Evolutionary conservation across 2,329 filamentous ascomycete genomes (phyloP).

Genomic region (Herpotrichia juniperi): DNA sequence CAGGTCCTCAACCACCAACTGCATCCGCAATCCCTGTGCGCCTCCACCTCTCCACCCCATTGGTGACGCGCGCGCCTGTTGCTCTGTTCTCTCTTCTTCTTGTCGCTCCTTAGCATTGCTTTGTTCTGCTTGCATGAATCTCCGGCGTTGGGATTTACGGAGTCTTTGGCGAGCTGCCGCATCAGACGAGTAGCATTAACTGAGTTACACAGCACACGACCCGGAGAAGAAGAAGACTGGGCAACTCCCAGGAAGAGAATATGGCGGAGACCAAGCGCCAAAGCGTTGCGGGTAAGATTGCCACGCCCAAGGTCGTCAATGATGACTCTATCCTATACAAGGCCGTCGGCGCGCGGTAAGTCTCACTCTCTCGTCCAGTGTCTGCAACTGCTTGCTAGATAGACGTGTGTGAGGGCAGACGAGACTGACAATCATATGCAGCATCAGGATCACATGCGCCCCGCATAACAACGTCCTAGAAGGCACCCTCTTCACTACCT

Average conservation of each 20-base stretch:
- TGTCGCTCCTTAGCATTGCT: conserved; percentile 48
- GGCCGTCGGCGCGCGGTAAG: conserved; percentile 67
- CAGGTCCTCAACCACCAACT: conserved; percentile 19
- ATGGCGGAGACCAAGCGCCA: conserved; percentile 68
- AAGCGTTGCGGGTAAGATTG: conserved; percentile 59
- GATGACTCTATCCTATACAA: conserved; percentile 62
- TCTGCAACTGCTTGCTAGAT: neutral
- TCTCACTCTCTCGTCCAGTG: conserved; percentile 13
- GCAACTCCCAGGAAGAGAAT: conserved; percentile 7
- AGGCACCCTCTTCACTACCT: conserved; percentile 67
- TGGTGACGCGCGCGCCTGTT: conserved; percentile 31
- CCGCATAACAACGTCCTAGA: conserved; percentile 60
- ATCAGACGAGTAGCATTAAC: conserved; percentile 15
- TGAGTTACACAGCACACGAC: neutral
- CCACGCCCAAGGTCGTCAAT: conserved; percentile 58
- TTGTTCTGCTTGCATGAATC: conserved; percentile 44
- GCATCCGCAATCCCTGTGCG: conserved; percentile 14
- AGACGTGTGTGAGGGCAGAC: conserved; percentile 1
- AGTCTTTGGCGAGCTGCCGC: conserved; percentile 32
- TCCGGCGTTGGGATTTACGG: conserved; percentile 34
- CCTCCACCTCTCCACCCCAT: conserved; percentile 16
- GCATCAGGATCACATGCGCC: conserved; percentile 64
- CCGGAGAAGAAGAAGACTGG: neutral
- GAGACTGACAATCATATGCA: conserved; percentile 32
- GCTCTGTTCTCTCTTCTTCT: conserved; percentile 36